These are phyloP conservation scores for Pseudofabraea citricarpa DNA, from an alignment of 2,329 filamentous ascomycete genomes.

Conservation along the genomic window DNA sequence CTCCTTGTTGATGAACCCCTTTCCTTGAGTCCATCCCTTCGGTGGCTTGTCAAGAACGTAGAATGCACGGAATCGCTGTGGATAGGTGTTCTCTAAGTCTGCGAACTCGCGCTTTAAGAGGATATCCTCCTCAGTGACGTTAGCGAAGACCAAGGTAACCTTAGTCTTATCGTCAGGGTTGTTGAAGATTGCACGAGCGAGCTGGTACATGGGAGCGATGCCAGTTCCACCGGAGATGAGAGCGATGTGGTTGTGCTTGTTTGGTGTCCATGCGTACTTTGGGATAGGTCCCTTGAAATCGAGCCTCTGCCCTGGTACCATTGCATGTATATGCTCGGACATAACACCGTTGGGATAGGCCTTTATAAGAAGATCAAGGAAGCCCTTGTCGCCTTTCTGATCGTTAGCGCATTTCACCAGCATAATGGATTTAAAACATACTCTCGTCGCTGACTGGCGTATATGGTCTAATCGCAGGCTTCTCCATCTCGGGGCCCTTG, in stretches of 20 bases:
- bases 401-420: no score
- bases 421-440: constrained; percentile 32
- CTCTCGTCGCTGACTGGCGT: constrained; percentile 86
- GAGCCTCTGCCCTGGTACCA: constrained; percentile 76
- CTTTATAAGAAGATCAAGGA: constrained; percentile 87
- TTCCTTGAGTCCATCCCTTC: constrained; percentile 69
- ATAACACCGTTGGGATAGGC: constrained; percentile 86
- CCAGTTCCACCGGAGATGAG: constrained; percentile 93
- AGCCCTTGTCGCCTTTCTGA: constrained; percentile 64
- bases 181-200: constrained; percentile 85
- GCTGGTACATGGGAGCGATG: constrained; percentile 97
- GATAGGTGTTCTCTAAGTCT: constrained; percentile 89
- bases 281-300: constrained; percentile 93
- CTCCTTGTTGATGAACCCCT: constrained; percentile 84
- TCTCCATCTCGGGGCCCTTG: constrained; percentile 76
- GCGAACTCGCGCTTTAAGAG: constrained; percentile 81
- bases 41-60: constrained; percentile 86
- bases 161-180: constrained; percentile 97
- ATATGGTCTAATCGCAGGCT: constrained; percentile 86
- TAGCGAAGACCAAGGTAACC: constrained; percentile 92
- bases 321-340: constrained; percentile 81
- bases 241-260: constrained; percentile 89
- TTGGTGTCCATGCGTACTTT: constrained; percentile 84
- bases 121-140: constrained; percentile 85
- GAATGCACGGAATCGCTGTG: constrained; percentile 91